Percentiles rank a stretch among this genome's conserved stretches.
Evolutionary conservation across 805 yeast species (phyloP).

Genomic region (Maudiozyma saulgeensis): DNA sequence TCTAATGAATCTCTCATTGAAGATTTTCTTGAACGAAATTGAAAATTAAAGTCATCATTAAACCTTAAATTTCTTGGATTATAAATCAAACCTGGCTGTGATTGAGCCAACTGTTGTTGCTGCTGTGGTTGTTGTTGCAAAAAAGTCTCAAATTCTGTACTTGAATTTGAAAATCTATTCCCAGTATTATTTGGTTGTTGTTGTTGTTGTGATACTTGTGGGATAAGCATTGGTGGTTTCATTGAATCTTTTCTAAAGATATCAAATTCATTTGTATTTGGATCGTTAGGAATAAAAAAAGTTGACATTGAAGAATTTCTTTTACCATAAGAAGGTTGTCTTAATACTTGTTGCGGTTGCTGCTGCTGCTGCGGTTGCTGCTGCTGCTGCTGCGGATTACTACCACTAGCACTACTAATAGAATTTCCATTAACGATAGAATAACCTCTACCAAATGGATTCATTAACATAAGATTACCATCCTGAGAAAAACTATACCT

Average conservation of each 20-base stretch:
- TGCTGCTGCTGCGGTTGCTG: too few relatives aligned
- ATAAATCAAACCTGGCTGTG: neutral
- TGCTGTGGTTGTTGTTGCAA: neutral
- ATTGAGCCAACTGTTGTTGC: neutral
- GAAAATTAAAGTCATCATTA: conserved; percentile 25
- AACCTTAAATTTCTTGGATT: conserved; percentile 21
- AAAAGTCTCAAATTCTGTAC: neutral
- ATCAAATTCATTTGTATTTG: conserved; percentile 1
- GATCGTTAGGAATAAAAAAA: neutral
- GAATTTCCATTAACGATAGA: conserved; percentile 19
- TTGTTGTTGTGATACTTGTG: neutral
- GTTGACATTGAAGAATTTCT: conserved; percentile 1
- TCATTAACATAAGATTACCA: neutral
- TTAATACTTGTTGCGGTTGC: neutral
- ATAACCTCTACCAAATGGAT: conserved; percentile 23
- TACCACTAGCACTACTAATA: neutral
- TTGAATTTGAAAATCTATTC: conserved; percentile 5
- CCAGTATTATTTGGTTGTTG: conserved; percentile 2
- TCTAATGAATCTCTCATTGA: conserved; percentile 13
- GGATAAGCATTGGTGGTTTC: conserved; percentile 1
- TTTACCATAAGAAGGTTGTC: conserved; percentile 2
- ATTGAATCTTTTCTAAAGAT: conserved; percentile 1
- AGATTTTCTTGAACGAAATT: conserved; percentile 26
- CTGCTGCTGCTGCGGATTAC: too few relatives aligned
- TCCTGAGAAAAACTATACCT: conserved; percentile 1